Evolutionary conservation across 2,329 filamentous ascomycete genomes (phyloP).

Genomic region (Clathrospora elynae): DNA sequence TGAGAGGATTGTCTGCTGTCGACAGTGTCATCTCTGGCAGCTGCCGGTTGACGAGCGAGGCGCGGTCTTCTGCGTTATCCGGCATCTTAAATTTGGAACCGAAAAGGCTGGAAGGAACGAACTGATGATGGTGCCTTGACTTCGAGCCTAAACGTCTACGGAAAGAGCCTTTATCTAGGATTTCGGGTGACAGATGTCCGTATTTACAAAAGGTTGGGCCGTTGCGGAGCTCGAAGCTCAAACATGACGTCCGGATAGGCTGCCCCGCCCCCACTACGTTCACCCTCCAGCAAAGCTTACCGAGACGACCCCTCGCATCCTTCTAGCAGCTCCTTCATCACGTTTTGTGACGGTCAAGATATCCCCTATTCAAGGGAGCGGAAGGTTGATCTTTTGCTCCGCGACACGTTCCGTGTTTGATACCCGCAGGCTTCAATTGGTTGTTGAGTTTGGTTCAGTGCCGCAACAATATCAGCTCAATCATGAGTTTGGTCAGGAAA

Average conservation of each 20-base stretch:
- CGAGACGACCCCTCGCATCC: no score
- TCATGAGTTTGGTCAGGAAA: no score
- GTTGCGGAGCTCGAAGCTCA: slow-evolving; percentile 13
- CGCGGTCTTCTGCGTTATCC: slow-evolving; percentile 48
- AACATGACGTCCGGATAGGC: slow-evolving; percentile 19
- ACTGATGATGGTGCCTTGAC: neutral
- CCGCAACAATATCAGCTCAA: no score
- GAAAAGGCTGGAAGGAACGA: neutral
- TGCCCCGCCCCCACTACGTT: slow-evolving; percentile 14
- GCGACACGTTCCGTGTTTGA: no score
- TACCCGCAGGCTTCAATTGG: no score
- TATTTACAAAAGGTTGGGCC: slow-evolving; percentile 7
- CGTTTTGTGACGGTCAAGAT: no score
- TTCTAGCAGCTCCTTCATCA: no score
- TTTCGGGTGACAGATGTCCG: slow-evolving; percentile 24
- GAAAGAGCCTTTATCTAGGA: neutral
- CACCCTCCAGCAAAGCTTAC: neutral
- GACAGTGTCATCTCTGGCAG: slow-evolving; percentile 59
- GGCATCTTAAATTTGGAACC: slow-evolving; percentile 31
- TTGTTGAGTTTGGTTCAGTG: no score
- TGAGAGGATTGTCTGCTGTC: slow-evolving; percentile 51
- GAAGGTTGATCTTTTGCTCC: no score
- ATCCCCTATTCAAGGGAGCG: no score
- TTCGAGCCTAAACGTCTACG: no score
- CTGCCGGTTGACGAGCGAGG: slow-evolving; percentile 52